Conservation (phyloP, 2,329 filamentous ascomycete species). For the Cadophora gregata region DNA sequence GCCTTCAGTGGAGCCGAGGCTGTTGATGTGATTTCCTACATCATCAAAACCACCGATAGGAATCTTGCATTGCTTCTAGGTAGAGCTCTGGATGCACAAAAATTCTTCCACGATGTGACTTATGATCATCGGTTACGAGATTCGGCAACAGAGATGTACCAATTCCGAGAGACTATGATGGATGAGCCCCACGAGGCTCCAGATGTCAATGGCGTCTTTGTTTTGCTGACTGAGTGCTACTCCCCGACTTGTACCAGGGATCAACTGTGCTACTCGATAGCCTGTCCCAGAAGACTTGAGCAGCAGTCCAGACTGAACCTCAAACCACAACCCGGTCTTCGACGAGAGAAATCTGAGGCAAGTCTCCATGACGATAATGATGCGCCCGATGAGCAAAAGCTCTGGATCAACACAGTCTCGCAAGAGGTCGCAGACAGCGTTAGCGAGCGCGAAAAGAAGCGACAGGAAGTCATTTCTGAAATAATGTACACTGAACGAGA, state of each 20-base stretch:
- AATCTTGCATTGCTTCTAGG: constrained; percentile 92
- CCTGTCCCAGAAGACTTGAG: constrained; percentile 89
- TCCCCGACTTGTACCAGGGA: constrained; percentile 96
- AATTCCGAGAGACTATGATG: constrained; percentile 91
- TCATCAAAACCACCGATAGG: constrained; percentile 95
- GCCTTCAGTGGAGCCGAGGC: constrained; percentile 95
- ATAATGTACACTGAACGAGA: constrained; percentile 98
- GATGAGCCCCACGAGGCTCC: constrained; percentile 77
- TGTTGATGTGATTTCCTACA: constrained; percentile 93
- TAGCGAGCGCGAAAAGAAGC: constrained; percentile 91
- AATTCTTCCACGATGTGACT: constrained; percentile 99
- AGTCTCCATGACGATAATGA: constrained; percentile 88
- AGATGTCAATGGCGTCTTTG: constrained; percentile 92
- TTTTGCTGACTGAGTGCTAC: constrained; percentile 94
- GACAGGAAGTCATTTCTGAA: constrained; percentile 97
- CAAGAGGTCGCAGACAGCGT: constrained; percentile 93
- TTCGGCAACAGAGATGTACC: constrained; percentile 93
- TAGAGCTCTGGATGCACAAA: constrained; percentile 92
- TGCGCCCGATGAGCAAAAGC: constrained; percentile 92
- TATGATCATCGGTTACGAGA: constrained; percentile 96
- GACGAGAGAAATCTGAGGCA: constrained; percentile 66
- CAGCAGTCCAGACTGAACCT: constrained; percentile 94
- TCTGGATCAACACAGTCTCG: constrained; percentile 98
- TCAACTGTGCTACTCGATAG: constrained; percentile 96
- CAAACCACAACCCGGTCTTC: constrained; percentile 85